A percentile compares a stretch with the other conserved stretches of the same genome.
These are phyloP conservation scores for Williopsis jadinii DNA, from an alignment of 1,139 yeast genomes.

Conservation along the genomic window DNA sequence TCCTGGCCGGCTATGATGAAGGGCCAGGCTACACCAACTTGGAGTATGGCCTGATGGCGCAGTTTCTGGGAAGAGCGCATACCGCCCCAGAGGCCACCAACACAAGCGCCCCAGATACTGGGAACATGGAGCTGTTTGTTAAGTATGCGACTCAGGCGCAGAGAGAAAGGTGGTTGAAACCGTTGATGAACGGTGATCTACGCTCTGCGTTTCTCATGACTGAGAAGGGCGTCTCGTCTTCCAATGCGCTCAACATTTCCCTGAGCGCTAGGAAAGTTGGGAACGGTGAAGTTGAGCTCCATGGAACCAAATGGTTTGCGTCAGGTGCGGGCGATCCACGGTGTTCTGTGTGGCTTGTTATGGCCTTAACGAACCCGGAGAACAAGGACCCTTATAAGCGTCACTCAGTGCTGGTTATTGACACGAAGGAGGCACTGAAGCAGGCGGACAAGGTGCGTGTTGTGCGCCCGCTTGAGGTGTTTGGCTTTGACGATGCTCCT, in stretches of 20 bases:
- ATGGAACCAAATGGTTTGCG: constrained; percentile 72
- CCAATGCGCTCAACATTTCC: constrained; percentile 62
- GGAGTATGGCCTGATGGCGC: constrained; percentile 68
- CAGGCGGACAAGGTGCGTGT: constrained; percentile 42
- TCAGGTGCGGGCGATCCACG: constrained; percentile 74
- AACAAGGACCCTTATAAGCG: constrained; percentile 37
- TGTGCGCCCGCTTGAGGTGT: constrained; percentile 49
- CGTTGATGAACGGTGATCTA: constrained; percentile 51
- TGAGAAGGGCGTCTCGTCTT: constrained; percentile 58
- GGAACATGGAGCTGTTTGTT: constrained; percentile 65
- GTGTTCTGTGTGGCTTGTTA: constrained; percentile 54
- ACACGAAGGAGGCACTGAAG: constrained; percentile 43
- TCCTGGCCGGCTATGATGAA: constrained; percentile 47
- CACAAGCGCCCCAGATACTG: constrained; percentile 68
- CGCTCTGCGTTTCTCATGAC: constrained; percentile 70
- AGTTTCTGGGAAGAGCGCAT: constrained; percentile 52
- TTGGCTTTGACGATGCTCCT: constrained; percentile 69
- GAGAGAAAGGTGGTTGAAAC: constrained; percentile 46
- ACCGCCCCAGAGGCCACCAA: constrained; percentile 61
- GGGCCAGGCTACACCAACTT: constrained; percentile 61
- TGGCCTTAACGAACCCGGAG: constrained; percentile 50
- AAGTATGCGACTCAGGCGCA: constrained; percentile 50
- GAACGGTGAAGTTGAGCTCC: constrained; percentile 48
- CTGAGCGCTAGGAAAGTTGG: constrained; percentile 34
- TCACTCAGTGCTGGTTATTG: constrained; percentile 56